Conservation (phyloP, 495 filamentous ascomycete genomes). For the Talaromyces trachyspermus region DNA sequence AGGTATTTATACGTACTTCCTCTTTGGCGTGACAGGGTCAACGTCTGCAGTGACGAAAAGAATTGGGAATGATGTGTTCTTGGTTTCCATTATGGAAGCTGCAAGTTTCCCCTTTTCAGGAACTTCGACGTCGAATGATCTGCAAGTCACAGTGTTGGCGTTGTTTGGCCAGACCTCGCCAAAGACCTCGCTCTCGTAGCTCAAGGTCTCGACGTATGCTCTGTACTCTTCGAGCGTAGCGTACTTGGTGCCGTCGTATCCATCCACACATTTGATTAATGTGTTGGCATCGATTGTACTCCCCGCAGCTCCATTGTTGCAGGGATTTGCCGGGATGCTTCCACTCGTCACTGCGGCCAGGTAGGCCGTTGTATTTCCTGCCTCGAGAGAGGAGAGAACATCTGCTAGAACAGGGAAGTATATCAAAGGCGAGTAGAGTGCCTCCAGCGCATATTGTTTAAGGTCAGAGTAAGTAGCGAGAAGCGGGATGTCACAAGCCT, state of each 20-base stretch:
- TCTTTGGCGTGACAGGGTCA: too few relatives aligned
- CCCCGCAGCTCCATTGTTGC: background rate
- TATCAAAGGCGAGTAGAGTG: constrained; percentile 12
- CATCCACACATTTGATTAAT: constrained; percentile 7
- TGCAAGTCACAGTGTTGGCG: constrained; percentile 1
- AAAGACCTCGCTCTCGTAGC: background rate
- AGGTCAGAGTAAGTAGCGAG: constrained; percentile 26
- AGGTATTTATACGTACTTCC: too few relatives aligned
- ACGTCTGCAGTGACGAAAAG: too few relatives aligned
- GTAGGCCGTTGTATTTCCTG: constrained; percentile 16
- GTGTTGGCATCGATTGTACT: constrained; percentile 3
- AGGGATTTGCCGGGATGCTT: constrained; percentile 2
- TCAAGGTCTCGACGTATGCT: background rate
- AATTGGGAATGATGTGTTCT: too few relatives aligned
- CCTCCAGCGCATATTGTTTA: constrained; percentile 5
- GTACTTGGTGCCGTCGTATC: background rate
- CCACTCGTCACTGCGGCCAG: background rate
- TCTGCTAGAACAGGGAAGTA: constrained; percentile 14
- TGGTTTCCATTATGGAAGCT: too few relatives aligned
- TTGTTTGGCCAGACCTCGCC: constrained; percentile 6
- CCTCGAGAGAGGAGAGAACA: constrained; percentile 12
- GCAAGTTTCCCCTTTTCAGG: constrained; percentile 3
- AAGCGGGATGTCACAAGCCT: constrained; percentile 18
- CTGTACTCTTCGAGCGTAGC: background rate
- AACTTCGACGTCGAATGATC: background rate